Evolutionary conservation across 2,329 filamentous ascomycete species (phyloP), one percentile per base, ranked within the genome.

Genomic region (Beauveria rudraprayagi): DNA sequence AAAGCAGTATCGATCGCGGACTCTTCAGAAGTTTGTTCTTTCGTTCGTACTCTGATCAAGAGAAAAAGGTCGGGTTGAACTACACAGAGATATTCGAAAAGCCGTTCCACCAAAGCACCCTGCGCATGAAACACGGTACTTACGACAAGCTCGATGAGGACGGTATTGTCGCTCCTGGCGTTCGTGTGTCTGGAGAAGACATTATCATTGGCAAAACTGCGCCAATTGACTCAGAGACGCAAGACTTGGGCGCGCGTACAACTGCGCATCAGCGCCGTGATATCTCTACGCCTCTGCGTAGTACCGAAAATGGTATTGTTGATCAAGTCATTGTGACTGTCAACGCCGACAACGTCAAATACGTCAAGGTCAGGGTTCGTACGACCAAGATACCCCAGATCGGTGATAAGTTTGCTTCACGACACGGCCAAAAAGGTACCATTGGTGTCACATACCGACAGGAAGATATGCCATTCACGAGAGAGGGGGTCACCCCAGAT

Each of bases 161-260:
- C 72, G 94, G 94, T 69, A 91, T 99, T 61, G 89, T 99, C 60
- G 90, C 91, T 8, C 94, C 94, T 16, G 94, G 94, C 71, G 89
- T 95, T 26, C 90, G 94, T 74, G 93, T 99, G 1, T 95, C 92
- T 16, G 95, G 94, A 70, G 94, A 97, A 70, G 94, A 99, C 74
- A 96, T 99, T 71, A 97, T 99, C 73, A 99, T 99, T 65, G 94
- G 95, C 65, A 99, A 99, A 80, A 97, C 94, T 3, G 92, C 93
- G 11, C 95, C 95, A 1, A 91, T 99, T 72, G 89, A 92, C 53
- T 88, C 91, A 3, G 94, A 99, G 69, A 89, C 90, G 17, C 91
- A 97, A 72, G 94, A 99, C 73, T 82, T 97, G 65, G 94, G 94
- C 7, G 92, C 96, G 71, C 85, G 94, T 64, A 96, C 91, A 26